Conservation (phyloP, 306 rosid species). For the Cicer pinnatifidum region DNA sequence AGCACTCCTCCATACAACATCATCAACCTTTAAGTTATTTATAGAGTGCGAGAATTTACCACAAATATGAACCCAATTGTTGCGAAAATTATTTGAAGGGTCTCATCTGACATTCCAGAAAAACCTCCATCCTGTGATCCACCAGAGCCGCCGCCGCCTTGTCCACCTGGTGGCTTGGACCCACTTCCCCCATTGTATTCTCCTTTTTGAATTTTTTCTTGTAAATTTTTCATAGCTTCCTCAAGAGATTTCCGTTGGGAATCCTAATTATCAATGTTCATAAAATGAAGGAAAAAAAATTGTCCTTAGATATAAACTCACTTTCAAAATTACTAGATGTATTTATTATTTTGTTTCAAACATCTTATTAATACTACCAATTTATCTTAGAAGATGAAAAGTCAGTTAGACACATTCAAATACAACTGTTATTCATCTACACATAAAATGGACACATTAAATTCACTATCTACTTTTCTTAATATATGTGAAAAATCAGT, state of each 20-base stretch:
- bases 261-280: slow-evolving; percentile 49
- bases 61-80: slow-evolving; percentile 67
- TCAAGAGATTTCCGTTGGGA: slow-evolving; percentile 57
- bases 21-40: slow-evolving; percentile 2
- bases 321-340: too few relatives aligned
- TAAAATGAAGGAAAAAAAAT: background rate
- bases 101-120: slow-evolving; percentile 64
- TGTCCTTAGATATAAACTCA: too few relatives aligned
- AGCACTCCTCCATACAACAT: background rate
- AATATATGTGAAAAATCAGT: too few relatives aligned
- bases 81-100: slow-evolving; percentile 71
- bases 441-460: too few relatives aligned
- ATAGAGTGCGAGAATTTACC: slow-evolving; percentile 53
- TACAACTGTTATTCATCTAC: too few relatives aligned
- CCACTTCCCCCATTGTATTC: slow-evolving; percentile 55
- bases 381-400: too few relatives aligned
- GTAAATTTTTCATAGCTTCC: slow-evolving; percentile 57
- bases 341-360: too few relatives aligned
- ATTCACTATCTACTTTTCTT: too few relatives aligned
- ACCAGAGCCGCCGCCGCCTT: slow-evolving; percentile 49
- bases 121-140: slow-evolving; percentile 65
- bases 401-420: too few relatives aligned
- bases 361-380: too few relatives aligned
- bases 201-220: slow-evolving; percentile 63
- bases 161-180: slow-evolving; percentile 50